Evolutionary conservation across 2,329 filamentous ascomycete species (phyloP).

Genomic region (Phialocephala subalpina): DNA sequence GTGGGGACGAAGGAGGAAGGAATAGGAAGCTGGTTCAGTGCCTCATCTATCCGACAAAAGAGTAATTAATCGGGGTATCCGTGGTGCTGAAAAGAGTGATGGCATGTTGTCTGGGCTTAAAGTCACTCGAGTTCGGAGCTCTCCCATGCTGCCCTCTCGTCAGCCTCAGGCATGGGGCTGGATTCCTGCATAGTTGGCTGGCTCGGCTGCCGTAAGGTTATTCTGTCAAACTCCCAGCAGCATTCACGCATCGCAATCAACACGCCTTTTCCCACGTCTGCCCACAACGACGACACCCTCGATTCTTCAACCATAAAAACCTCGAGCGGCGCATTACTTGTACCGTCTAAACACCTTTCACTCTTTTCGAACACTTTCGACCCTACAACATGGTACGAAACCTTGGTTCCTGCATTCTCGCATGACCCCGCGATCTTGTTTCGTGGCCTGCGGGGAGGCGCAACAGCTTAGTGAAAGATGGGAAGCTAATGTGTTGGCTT

Average conservation of each 20-base stretch:
- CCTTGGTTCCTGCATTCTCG: slow-evolving; percentile 20
- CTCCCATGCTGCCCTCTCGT: slow-evolving; percentile 12
- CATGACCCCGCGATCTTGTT: slow-evolving; percentile 37
- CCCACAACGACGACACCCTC: slow-evolving; percentile 12
- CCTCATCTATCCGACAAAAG: slow-evolving; percentile 5
- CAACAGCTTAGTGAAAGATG: slow-evolving; percentile 32
- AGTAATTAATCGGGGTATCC: slow-evolving; percentile 3
- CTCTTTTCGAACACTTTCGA: slow-evolving; percentile 9
- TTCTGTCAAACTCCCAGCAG: slow-evolving; percentile 9
- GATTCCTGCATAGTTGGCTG: slow-evolving; percentile 6
- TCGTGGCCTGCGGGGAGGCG: slow-evolving; percentile 24
- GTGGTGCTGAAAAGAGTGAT: slow-evolving; percentile 19
- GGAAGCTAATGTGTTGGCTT: slow-evolving; percentile 23
- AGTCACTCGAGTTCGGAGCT: slow-evolving; percentile 17
- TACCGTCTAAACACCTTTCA: slow-evolving; percentile 12
- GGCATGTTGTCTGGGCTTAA: slow-evolving; percentile 27
- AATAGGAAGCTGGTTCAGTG: slow-evolving; percentile 17
- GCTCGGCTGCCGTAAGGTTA: slow-evolving; percentile 14
- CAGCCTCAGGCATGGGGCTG: slow-evolving; percentile 23
- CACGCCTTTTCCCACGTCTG: slow-evolving; percentile 7
- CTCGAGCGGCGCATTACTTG: slow-evolving; percentile 4
- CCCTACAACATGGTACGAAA: slow-evolving; percentile 36
- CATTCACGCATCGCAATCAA: slow-evolving; percentile 21
- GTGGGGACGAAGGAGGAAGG: slow-evolving; percentile 12
- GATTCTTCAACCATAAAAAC: slow-evolving; percentile 6